Conservation (phyloP, 495 filamentous ascomycete genomes). For the Penicillium flavigenum region DNA sequence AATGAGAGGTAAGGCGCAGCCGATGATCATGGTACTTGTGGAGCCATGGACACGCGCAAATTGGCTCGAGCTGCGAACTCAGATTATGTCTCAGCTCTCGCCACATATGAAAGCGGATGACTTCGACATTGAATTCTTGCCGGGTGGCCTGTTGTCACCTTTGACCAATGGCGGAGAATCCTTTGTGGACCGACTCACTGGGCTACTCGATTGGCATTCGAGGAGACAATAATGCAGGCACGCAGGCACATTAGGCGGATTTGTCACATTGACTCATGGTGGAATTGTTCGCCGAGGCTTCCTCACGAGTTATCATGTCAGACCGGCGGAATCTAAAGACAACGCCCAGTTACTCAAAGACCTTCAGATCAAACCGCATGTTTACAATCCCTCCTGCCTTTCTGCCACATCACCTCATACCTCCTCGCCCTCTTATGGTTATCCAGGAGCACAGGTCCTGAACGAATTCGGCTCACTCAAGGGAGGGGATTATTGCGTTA, state of each 20-base stretch:
- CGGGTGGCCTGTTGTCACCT: neutral
- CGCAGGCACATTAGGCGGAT: neutral
- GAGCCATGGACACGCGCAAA: too few species aligned
- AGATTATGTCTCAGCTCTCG: neutral
- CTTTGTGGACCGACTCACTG: neutral
- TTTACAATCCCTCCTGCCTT: too few species aligned
- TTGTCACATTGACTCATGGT: neutral
- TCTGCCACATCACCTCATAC: too few species aligned
- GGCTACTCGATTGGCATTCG: neutral
- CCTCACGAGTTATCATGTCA: neutral
- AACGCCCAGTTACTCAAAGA: neutral
- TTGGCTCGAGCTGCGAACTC: neutral
- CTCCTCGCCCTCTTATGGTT: too few species aligned
- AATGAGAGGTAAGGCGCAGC: too few species aligned
- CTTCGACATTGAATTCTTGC: neutral
- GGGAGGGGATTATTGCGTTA: too few species aligned
- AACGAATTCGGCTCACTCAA: too few species aligned
- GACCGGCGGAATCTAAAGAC: neutral
- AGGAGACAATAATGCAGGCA: neutral
- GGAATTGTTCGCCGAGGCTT: neutral
- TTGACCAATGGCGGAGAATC: neutral
- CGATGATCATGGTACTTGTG: too few species aligned
- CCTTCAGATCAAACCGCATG: neutral
- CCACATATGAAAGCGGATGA: neutral
- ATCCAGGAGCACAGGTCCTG: too few species aligned